Base-by-base conservation (phyloP, 352 stramenopile species). In the Globisporangium echinulatum region DNA sequence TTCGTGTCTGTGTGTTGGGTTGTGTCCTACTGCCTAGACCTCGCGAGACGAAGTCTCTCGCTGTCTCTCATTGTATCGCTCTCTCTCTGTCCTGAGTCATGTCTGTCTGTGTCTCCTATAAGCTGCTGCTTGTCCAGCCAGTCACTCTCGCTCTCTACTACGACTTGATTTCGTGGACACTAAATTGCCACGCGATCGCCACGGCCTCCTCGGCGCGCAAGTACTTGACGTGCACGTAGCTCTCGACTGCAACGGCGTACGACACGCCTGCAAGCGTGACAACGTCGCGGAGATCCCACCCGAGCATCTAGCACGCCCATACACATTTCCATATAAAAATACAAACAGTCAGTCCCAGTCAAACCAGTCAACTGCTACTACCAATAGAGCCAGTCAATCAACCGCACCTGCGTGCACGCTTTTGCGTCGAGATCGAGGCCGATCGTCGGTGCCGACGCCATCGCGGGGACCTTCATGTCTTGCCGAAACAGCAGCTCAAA, bases 401-500 rank as follows among this genome's bases (percentile, higher is more conserved):
- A 9, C 19, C 69, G 66, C 61, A 87, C 77, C 77, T 87, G 72
- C 53, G 69, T 74, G 52, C 70, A 82, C 25, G 72, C 44, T 42
- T 75, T 79, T 17, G 66, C 56, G 59, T 85, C 69, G 50, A 87
- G 63, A 15, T 82, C 66, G 42, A 83, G 56, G 15, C 74, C 73
- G 40, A 78, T 62, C 14, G 60, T 67, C 8, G 62, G 47, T 1
- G 65, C 57, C 3, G 71, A 63, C 9, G 66, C 61, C 40, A 70
- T 67, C 14, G 63, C 56, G 38, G 77, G 69, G 36, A 65, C 61
- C 42, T 64, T 79, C 48, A 67, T 77, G 36, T 82, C 68, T 43
- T 78, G 76, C 37, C 70, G 71, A 54, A 85, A 82, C 19, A 91
- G 52, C 37, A 87, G 56, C 50, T 81, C 79, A 60, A 88, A 87